Percentiles rank a stretch among this genome's conserved stretches.
phyloP scores from a whole-genome alignment of 768 basidiomycete species.

The Tephrocybe sp. region DNA sequence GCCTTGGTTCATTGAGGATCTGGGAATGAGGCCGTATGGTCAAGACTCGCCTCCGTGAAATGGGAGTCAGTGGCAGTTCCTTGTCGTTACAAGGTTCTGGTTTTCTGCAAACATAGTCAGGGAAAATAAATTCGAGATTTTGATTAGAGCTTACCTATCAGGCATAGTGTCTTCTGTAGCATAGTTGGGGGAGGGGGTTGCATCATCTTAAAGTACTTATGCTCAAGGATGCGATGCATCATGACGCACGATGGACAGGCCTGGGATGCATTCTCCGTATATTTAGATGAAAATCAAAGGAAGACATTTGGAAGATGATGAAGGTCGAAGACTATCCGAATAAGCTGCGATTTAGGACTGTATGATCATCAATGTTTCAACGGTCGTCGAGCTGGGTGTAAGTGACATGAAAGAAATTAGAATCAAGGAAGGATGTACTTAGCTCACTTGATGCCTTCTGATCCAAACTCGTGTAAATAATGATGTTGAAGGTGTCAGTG shows the following conservation, averaged over 20 bases:
- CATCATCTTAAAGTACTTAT: background rate
- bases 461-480: slow-evolving; percentile 7
- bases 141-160: background rate
- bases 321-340: background rate
- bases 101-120: background rate
- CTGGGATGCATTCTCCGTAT: background rate
- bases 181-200: background rate
- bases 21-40: background rate
- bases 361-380: background rate
- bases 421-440: too few relatives aligned
- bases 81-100: background rate
- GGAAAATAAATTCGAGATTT: background rate
- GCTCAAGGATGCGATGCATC: background rate
- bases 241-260: background rate
- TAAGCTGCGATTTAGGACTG: background rate
- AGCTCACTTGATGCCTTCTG: background rate
- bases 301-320: background rate
- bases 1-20: background rate
- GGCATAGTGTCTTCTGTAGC: background rate
- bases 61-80: background rate
- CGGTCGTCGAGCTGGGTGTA: background rate
- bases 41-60: background rate
- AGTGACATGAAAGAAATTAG: too few relatives aligned
- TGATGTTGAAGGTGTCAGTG: background rate
- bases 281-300: background rate